Evolutionary conservation across 2,329 filamentous ascomycete species (phyloP).

Genomic region (Alternaria ethzedia): DNA sequence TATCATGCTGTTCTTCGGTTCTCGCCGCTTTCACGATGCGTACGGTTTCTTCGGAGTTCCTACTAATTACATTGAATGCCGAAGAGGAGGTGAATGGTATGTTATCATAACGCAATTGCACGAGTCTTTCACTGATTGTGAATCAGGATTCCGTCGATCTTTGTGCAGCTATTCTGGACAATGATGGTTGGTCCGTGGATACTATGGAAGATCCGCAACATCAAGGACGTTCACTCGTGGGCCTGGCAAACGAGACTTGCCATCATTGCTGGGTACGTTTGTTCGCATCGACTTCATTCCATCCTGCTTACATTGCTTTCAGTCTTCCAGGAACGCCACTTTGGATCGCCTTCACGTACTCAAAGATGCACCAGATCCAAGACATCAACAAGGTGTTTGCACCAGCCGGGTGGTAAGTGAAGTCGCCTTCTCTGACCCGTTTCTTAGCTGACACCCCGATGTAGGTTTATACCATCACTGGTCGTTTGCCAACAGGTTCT

Average conservation of each 20-base stretch:
- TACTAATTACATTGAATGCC: conserved; percentile 51
- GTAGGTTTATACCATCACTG: conserved; percentile 46
- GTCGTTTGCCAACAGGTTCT: conserved; percentile 48
- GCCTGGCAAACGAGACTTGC: conserved; percentile 49
- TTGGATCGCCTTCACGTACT: conserved; percentile 48
- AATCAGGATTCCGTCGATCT: conserved; percentile 44
- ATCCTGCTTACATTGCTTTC: conserved; percentile 22
- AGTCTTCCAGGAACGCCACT: conserved; percentile 47
- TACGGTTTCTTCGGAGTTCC: conserved; percentile 62
- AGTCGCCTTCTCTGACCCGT: neutral
- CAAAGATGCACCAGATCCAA: conserved; percentile 26
- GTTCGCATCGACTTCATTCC: neutral
- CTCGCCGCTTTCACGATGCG: conserved; percentile 66
- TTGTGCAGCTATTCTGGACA: conserved; percentile 48
- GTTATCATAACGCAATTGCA: conserved; percentile 2
- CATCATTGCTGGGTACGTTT: conserved; percentile 44
- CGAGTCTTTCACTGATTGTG: conserved; percentile 9
- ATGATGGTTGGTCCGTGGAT: conserved; percentile 47
- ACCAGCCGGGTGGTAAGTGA: conserved; percentile 45
- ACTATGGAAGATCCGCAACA: conserved; percentile 46
- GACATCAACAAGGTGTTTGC: conserved; percentile 41
- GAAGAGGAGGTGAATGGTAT: conserved; percentile 70
- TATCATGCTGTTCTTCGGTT: conserved; percentile 66
- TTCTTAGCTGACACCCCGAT: neutral
- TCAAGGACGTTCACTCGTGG: conserved; percentile 48